phyloP scores from a whole-genome alignment of 768 basidiomycete species.

The Mycena polygramma region DNA sequence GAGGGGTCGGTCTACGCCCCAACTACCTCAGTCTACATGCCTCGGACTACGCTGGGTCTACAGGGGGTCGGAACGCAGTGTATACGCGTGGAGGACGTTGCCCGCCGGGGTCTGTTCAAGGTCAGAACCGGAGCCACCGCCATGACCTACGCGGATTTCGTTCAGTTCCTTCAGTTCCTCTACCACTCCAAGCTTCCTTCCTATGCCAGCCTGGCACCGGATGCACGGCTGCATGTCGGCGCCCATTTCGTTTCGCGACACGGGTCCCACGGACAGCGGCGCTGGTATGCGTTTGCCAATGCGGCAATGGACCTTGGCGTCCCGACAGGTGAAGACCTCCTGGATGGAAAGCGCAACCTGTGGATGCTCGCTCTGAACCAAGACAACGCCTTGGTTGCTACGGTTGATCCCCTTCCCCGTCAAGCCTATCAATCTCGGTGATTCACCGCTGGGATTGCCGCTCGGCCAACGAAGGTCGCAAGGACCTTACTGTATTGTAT shows the following conservation, averaged over 20 bases:
- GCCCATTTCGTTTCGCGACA: neutral
- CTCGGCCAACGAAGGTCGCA: neutral
- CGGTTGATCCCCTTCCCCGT: slow-evolving; percentile 11
- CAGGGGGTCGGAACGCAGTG: no score
- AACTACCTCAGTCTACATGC: no score
- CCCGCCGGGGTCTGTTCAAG: slow-evolving; percentile 2
- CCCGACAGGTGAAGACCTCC: slow-evolving; percentile 15
- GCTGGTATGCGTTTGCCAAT: slow-evolving; percentile 5
- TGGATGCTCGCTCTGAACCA: slow-evolving; percentile 8
- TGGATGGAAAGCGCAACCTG: slow-evolving; percentile 9
- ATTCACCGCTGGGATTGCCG: no score
- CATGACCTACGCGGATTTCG: slow-evolving; percentile 17
- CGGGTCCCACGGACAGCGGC: neutral
- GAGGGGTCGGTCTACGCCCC: no score
- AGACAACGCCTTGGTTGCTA: slow-evolving; percentile 5
- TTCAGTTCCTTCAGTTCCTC: slow-evolving; percentile 21
- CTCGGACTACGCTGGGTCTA: no score
- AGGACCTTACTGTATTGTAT: neutral
- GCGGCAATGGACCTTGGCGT: slow-evolving; percentile 1
- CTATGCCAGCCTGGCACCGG: neutral
- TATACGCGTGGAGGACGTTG: slow-evolving; percentile 7
- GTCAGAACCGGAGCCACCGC: slow-evolving; percentile 3
- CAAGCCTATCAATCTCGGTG: neutral
- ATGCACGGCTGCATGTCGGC: neutral
- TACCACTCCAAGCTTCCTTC: neutral